Evolutionary conservation across 441 rosid species (phyloP).

Genomic region (Capsella rubella): DNA sequence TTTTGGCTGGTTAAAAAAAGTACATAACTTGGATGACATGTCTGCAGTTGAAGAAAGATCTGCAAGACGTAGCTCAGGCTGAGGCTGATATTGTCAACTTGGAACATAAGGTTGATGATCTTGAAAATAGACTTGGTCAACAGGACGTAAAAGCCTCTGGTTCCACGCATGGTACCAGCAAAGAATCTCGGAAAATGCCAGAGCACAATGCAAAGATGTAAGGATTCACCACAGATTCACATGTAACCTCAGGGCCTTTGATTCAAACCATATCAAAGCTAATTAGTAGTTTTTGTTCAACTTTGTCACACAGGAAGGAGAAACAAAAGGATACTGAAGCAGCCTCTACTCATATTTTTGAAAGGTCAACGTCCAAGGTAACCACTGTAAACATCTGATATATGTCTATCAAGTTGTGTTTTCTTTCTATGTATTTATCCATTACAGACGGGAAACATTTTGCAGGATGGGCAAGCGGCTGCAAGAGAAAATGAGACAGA

Average conservation of each 20-base stretch:
- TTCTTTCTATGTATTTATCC: slow-evolving; percentile 19
- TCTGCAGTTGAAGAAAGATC: slow-evolving; percentile 64
- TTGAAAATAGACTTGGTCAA: slow-evolving; percentile 58
- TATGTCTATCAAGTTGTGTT: background rate
- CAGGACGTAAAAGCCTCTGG: slow-evolving; percentile 52
- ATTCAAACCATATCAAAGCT: slow-evolving; percentile 21
- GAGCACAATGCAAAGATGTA: slow-evolving; percentile 56
- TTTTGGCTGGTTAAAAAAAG: slow-evolving; percentile 33
- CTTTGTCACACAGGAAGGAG: slow-evolving; percentile 58
- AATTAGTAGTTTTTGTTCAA: slow-evolving; percentile 10
- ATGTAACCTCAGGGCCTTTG: slow-evolving; percentile 1
- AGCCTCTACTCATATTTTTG: slow-evolving; percentile 42
- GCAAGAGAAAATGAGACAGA: slow-evolving; percentile 49
- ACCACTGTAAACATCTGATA: slow-evolving; percentile 23
- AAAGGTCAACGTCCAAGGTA: slow-evolving; percentile 71
- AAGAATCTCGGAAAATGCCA: slow-evolving; percentile 38
- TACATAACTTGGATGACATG: slow-evolving; percentile 40
- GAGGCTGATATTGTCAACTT: slow-evolving; percentile 70
- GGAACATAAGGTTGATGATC: slow-evolving; percentile 72
- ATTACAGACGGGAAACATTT: slow-evolving; percentile 13
- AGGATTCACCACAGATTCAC: slow-evolving; percentile 36
- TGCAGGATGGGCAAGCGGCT: slow-evolving; percentile 49
- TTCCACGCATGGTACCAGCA: slow-evolving; percentile 33
- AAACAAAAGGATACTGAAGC: slow-evolving; percentile 55
- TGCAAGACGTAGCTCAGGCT: slow-evolving; percentile 69